Evolutionary conservation across 805 yeast genomes (phyloP).

Genomic region (Kodamaea fukazawae): DNA sequence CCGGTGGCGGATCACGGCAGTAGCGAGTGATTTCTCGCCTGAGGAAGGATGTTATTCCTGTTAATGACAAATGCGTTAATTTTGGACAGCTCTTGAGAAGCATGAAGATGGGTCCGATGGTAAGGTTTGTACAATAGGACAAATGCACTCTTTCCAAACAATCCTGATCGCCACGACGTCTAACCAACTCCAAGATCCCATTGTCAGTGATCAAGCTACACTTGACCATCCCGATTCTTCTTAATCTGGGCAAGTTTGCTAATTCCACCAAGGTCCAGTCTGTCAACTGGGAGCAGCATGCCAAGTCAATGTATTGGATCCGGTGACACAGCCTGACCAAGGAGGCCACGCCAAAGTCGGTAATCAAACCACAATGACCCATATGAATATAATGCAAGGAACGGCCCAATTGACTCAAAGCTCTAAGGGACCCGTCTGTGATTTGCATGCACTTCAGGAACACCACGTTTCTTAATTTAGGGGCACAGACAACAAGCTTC

Average conservation of each 20-base stretch:
- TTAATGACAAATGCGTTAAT: slow-evolving; percentile 84
- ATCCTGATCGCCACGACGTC: slow-evolving; percentile 68
- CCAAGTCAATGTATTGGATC: slow-evolving; percentile 89
- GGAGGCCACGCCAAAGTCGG: slow-evolving; percentile 80
- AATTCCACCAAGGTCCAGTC: slow-evolving; percentile 76
- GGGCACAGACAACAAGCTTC: slow-evolving; percentile 70
- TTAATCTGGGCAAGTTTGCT: slow-evolving; percentile 70
- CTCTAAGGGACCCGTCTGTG: slow-evolving; percentile 74
- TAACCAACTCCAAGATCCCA: slow-evolving; percentile 69
- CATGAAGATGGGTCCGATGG: slow-evolving; percentile 72
- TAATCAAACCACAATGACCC: slow-evolving; percentile 89
- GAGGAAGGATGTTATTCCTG: slow-evolving; percentile 89
- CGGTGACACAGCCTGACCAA: slow-evolving; percentile 77
- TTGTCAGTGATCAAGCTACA: slow-evolving; percentile 84
- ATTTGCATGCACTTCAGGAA: slow-evolving; percentile 85
- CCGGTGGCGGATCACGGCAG: slow-evolving; percentile 91
- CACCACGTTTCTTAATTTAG: slow-evolving; percentile 81
- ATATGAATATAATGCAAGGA: slow-evolving; percentile 85
- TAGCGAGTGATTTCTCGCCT: slow-evolving; percentile 79
- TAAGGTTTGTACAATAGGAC: slow-evolving; percentile 81
- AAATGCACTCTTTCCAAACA: slow-evolving; percentile 90
- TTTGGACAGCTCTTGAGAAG: slow-evolving; percentile 78
- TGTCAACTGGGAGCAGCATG: slow-evolving; percentile 88
- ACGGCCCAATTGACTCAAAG: slow-evolving; percentile 71
- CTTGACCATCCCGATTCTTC: slow-evolving; percentile 91